Evolutionary conservation across 768 basidiomycete species (phyloP), one percentile per base, ranked within the genome.

Genomic region (Mycena maculata): DNA sequence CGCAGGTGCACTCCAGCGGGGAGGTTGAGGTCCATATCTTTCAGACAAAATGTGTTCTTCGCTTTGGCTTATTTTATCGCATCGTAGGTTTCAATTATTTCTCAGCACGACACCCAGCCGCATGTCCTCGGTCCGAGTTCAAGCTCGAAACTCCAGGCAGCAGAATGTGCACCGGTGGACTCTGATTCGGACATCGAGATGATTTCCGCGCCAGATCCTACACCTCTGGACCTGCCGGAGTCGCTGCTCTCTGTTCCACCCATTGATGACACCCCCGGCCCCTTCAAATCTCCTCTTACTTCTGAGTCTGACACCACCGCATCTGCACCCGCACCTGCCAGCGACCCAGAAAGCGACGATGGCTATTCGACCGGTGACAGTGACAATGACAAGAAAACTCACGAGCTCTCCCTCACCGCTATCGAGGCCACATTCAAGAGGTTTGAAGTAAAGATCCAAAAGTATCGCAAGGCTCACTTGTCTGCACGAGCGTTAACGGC

Each of bases 21-120:
- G 54, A 56, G 54, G n/a, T n/a, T n/a, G n/a, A n/a, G n/a, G 54
- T 56, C 54, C 39, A 56, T 56, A 56, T 53, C 39, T 56, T n/a
- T 49, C 47, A 23, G 13, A 39, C 38, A 39, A 39, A 42, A 25
- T 56, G 54, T 56, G 16, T 56, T 56, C 18, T 27, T 42, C 12
- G 38, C 2, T 10, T 13, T 23, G 7, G 8, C 23, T 56, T 56
- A 56, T n/a, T n/a, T n/a, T n/a, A n/a, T n/a, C n/a, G n/a, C n/a
- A n/a, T 16, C 28, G 18, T 27, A 36, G 18, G 54, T 28, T 39
- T 23, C 38, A 23, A 44, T 23, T 15, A 13, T 47, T 47, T 25
- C 30, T 2, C 42, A 28, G 6, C 18, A 45, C 23, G 38, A 56
- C 16, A 12, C 18, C 54, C 39, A 39, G 54, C 22, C 13, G 4